These are phyloP conservation scores for Aspergillus panamensis DNA, from an alignment of 495 filamentous ascomycete genomes.

Conservation along the genomic window DNA sequence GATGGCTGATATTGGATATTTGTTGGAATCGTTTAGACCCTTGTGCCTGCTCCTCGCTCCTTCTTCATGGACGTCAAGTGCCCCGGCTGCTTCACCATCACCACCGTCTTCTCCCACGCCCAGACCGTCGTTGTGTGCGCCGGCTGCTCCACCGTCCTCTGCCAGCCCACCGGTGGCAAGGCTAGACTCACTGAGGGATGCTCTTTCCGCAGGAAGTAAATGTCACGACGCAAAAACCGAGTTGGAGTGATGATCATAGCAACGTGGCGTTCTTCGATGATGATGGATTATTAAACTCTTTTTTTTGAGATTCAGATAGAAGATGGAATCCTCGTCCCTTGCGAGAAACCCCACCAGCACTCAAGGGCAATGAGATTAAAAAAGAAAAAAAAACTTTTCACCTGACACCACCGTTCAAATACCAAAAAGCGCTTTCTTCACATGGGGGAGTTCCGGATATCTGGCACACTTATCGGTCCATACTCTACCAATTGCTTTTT, in stretches of 20 bases:
- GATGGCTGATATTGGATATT: constrained; percentile 18
- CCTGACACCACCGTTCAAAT: constrained; percentile 17
- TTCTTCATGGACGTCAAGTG: constrained; percentile 99
- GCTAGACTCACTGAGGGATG: constrained; percentile 96
- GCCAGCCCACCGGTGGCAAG: constrained; percentile 98
- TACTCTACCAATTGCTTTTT: constrained; percentile 39
- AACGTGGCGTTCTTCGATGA: constrained; percentile 47
- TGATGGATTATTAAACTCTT: constrained; percentile 45
- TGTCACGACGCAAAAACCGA: constrained; percentile 28
- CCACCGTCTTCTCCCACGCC: constrained; percentile 99
- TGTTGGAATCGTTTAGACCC: constrained; percentile 53
- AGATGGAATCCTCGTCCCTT: constrained; percentile 59
- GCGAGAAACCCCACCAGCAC: constrained; percentile 36
- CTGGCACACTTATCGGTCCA: constrained; percentile 57
- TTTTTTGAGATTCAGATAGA: constrained; percentile 61
- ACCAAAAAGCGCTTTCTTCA: constrained; percentile 29
- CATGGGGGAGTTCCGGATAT: constrained; percentile 81
- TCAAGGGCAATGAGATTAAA: constrained; percentile 33
- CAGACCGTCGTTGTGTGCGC: constrained; percentile 99
- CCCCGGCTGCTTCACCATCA: constrained; percentile 99
- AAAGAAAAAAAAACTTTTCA: constrained; percentile 20
- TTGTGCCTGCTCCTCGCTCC: constrained; percentile 92
- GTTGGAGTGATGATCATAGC: constrained; percentile 38
- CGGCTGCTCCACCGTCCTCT: constrained; percentile 93
- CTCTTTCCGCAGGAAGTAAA: constrained; percentile 99